Evolutionary conservation across 257 asterid species (phyloP).

Genomic region (Penstemon barbatus): DNA sequence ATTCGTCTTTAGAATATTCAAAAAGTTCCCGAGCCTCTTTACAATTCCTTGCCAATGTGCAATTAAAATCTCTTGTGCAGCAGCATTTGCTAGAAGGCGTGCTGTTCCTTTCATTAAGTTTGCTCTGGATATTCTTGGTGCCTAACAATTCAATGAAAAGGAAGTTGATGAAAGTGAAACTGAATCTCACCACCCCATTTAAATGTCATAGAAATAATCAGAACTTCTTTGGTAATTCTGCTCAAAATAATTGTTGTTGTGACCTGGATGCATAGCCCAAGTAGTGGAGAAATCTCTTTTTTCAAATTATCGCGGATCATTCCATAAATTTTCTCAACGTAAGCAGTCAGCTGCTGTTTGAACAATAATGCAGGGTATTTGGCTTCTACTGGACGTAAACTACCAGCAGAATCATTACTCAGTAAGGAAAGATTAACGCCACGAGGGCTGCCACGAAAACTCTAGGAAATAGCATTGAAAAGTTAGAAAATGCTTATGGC

Average conservation of each 20-base stretch:
- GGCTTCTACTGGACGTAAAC: slow-evolving; percentile 88
- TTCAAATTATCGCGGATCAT: slow-evolving; percentile 87
- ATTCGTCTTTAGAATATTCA: slow-evolving; percentile 66
- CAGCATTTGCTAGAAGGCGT: slow-evolving; percentile 85
- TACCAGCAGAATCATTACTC: slow-evolving; percentile 57
- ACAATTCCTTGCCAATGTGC: slow-evolving; percentile 99
- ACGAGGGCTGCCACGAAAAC: slow-evolving; percentile 84
- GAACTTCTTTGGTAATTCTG: slow-evolving; percentile 16
- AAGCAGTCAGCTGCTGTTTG: slow-evolving; percentile 88
- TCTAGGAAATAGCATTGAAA: slow-evolving; percentile 42
- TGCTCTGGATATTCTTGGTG: slow-evolving; percentile 94
- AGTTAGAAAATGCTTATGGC: slow-evolving; percentile 15
- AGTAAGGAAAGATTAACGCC: slow-evolving; percentile 70
- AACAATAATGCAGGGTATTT: slow-evolving; percentile 95
- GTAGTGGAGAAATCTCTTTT: slow-evolving; percentile 84
- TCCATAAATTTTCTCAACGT: slow-evolving; percentile 86
- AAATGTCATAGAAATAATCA: neutral
- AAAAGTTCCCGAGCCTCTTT: slow-evolving; percentile 62
- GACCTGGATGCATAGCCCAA: slow-evolving; percentile 97
- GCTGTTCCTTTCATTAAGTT: slow-evolving; percentile 84
- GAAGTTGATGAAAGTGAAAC: slow-evolving; percentile 12
- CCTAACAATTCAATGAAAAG: slow-evolving; percentile 45
- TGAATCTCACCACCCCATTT: neutral
- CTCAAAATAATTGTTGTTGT: neutral
- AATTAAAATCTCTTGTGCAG: slow-evolving; percentile 87